phyloP scores from a whole-genome alignment of 192 early-diverging fungal species.

The Backusella tuberculispora region DNA sequence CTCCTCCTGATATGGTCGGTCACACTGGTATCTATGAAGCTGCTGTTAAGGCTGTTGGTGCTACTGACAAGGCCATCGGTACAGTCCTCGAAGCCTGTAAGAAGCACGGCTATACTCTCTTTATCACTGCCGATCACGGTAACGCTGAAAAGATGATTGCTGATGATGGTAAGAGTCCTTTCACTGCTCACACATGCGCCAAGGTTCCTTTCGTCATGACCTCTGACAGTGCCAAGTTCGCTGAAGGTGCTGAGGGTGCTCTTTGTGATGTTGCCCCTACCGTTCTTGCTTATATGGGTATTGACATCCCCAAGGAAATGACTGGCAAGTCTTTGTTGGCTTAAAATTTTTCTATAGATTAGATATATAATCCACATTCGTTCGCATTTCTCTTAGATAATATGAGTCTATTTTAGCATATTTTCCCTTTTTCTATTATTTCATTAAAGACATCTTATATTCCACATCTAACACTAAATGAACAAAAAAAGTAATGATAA shows the following conservation, averaged over 20 bases:
- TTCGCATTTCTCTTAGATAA: constrained; percentile 15
- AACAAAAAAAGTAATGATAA: not conserved
- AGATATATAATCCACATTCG: constrained; percentile 2
- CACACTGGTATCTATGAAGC: constrained; percentile 97
- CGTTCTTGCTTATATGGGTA: constrained; percentile 87
- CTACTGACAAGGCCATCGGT: constrained; percentile 95
- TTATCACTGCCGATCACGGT: constrained; percentile 98
- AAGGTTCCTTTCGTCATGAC: constrained; percentile 94
- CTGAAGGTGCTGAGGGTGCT: constrained; percentile 61
- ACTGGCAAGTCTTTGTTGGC: constrained; percentile 74
- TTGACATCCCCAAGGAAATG: constrained; percentile 96
- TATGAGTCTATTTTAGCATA: constrained; percentile 9
- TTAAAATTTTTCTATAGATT: constrained; percentile 14
- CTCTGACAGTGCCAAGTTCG: constrained; percentile 58
- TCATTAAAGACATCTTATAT: not conserved
- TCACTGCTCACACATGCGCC: constrained; percentile 95
- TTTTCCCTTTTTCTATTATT: constrained; percentile 15
- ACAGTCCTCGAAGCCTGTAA: constrained; percentile 93
- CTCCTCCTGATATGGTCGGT: constrained; percentile 96
- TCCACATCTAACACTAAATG: not conserved
- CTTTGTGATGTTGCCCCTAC: constrained; percentile 98
- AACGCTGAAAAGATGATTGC: constrained; percentile 99
- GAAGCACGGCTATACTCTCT: constrained; percentile 83
- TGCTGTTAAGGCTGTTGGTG: constrained; percentile 88
- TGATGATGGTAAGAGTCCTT: constrained; percentile 81